Evolutionary conservation across 202 grass and related monocot genomes (phyloP).

Genomic region (Hordeum pubiflorum): DNA sequence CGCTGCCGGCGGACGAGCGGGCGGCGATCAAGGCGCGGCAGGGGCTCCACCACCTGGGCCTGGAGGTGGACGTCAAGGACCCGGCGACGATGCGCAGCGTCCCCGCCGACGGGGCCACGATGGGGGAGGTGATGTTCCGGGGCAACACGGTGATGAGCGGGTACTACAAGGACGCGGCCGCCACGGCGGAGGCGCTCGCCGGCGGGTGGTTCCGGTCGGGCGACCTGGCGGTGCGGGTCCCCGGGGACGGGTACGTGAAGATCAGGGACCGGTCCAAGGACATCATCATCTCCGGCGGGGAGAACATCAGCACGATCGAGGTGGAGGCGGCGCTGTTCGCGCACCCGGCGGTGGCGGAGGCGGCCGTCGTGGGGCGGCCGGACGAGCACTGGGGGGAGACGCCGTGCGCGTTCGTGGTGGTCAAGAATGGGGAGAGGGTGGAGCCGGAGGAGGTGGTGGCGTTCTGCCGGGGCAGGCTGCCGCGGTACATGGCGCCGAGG

Average conservation of each 20-base stretch:
- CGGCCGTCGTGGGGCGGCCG: slow-evolving; percentile 55
- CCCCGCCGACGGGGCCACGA: slow-evolving; percentile 48
- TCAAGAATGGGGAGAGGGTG: neutral
- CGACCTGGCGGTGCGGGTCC: slow-evolving; percentile 48
- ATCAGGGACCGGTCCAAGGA: slow-evolving; percentile 75
- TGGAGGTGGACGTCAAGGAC: slow-evolving; percentile 71
- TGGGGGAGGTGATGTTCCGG: slow-evolving; percentile 76
- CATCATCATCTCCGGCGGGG: slow-evolving; percentile 79
- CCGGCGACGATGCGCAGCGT: slow-evolving; percentile 50
- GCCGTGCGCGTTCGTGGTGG: slow-evolving; percentile 73
- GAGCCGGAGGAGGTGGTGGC: slow-evolving; percentile 39
- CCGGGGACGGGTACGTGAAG: slow-evolving; percentile 65
- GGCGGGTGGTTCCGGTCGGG: slow-evolving; percentile 74
- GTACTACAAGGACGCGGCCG: slow-evolving; percentile 63
- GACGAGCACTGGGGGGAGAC: slow-evolving; percentile 90
- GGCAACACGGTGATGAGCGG: slow-evolving; percentile 87
- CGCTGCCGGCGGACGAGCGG: slow-evolving; percentile 39
- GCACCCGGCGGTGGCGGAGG: slow-evolving; percentile 59
- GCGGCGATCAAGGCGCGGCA: slow-evolving; percentile 63
- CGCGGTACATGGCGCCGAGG: slow-evolving; percentile 67
- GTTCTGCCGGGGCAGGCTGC: slow-evolving; percentile 53
- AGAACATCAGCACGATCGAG: slow-evolving; percentile 89
- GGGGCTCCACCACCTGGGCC: slow-evolving; percentile 52
- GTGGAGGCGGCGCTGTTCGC: slow-evolving; percentile 65
- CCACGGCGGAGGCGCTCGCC: slow-evolving; percentile 41